Conservation (phyloP, 768 basidiomycete species). For the Piloderma croceum region DNA sequence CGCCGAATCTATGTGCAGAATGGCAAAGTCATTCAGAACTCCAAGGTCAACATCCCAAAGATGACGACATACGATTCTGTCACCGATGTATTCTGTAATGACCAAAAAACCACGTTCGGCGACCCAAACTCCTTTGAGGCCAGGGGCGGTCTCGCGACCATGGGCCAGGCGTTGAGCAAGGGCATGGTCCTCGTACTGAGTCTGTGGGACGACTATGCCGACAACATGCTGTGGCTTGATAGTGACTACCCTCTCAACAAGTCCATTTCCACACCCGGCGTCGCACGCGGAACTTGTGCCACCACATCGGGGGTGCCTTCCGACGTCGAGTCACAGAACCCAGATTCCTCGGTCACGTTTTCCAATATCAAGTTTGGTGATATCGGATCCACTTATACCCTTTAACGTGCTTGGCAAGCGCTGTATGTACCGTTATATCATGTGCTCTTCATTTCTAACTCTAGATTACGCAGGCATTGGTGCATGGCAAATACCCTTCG, state of each 20-base stretch:
- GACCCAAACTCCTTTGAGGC: conserved; percentile 37
- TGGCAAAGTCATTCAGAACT: conserved; percentile 47
- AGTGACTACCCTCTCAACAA: conserved; percentile 37
- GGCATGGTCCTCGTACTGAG: conserved; percentile 47
- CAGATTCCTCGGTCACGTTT: conserved; percentile 42
- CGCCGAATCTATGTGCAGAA: conserved; percentile 52
- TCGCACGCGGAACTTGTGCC: conserved; percentile 46
- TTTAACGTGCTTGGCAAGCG: too few relatives aligned
- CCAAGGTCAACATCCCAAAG: conserved; percentile 40
- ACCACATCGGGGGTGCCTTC: conserved; percentile 41
- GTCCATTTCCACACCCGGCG: conserved; percentile 34
- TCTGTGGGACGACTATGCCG: conserved; percentile 52
- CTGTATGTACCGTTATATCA: too few relatives aligned
- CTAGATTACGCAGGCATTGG: too few relatives aligned
- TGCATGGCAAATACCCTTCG: too few relatives aligned
- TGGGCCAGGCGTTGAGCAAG: conserved; percentile 29
- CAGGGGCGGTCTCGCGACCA: conserved; percentile 36
- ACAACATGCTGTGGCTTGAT: conserved; percentile 56
- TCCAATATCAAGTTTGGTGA: conserved; percentile 52
- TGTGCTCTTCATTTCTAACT: too few relatives aligned
- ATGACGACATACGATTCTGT: conserved; percentile 39
- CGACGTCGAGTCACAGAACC: conserved; percentile 34
- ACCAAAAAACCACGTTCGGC: conserved; percentile 39
- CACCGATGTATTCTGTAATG: conserved; percentile 43
- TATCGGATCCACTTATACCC: conserved; percentile 45